Base-by-base conservation (phyloP, 371 early-diverging fungal genomes). In the Batrachochytrium dendrobatidis region DNA sequence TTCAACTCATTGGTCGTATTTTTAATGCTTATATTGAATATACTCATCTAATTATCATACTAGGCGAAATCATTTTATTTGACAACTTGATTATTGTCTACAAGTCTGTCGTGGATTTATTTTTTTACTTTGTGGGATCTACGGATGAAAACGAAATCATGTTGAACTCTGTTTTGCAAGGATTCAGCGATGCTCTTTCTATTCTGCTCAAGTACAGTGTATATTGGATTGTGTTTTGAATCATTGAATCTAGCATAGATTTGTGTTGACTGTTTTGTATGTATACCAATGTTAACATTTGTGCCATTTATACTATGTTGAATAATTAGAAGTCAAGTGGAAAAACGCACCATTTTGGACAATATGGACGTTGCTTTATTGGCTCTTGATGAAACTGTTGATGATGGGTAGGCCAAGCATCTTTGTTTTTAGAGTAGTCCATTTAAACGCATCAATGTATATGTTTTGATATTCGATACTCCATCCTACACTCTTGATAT, bases 71-170 rank as follows among this genome's bases (percentile, higher is more conserved):
- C 35, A 85, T 95, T 35, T 74, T 97, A 63, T 89, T 87, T 59
- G 95, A 95, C 58, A 87, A 88, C 48, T 90, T 90, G 56, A 83
- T 94, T 7, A 88, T 94, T 29, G 74, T 93, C 4, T 94, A 90
- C 77, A 86, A 87, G 49, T 83, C 83, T 65, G 79, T 83, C 45
- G 83, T 88, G 59, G 96, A 95, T 63, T 83, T 91, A 44, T 87
- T 88, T 63, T 84, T 97, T 60, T 94, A 93, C 66, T 78, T 95
- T 45, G 86, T 97, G 32, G 95, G 94, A 18, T 84, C 87, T 28
- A 75, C 82, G 26, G 94, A 95, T 60, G 95, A 95, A 71, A 97
- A 97, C 74, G 98, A 97, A 73, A 72, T 95, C 48, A 81, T 95
- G 67, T 80, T 95, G 35, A 64, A 78, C 46, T 77, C 82, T 45